phyloP scores from a whole-genome alignment of 352 stramenopile genomes.

The Blastocystis sp. region DNA sequence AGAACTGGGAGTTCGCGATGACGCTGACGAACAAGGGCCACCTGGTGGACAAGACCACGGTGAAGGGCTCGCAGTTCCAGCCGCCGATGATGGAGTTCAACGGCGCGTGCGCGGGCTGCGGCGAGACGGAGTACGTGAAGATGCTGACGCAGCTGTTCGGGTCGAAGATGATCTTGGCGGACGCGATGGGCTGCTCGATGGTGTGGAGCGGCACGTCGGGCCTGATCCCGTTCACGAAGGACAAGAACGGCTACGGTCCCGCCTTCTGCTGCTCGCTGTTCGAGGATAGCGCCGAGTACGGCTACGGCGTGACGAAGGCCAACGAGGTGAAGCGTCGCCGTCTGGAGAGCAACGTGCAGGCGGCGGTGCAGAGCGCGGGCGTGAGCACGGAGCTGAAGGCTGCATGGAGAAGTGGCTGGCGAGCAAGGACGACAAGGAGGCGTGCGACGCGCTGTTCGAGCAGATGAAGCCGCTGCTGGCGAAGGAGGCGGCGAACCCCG shows the following conservation, averaged over 20 bases:
- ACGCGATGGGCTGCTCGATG: constrained; percentile 75
- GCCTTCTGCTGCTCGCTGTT: constrained; percentile 74
- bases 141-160: constrained; percentile 77
- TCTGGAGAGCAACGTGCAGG: constrained; percentile 71
- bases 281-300: constrained; percentile 76
- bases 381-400: constrained; percentile 72
- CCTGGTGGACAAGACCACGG: constrained; percentile 74
- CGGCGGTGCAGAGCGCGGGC: constrained; percentile 24
- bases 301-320: constrained; percentile 67
- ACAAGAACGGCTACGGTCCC: constrained; percentile 71
- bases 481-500: constrained; percentile 58
- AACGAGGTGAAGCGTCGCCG: constrained; percentile 71
- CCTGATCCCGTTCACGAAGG: constrained; percentile 75
- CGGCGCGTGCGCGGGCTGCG: constrained; percentile 74
- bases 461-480: constrained; percentile 68
- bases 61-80: constrained; percentile 76
- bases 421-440: constrained; percentile 74
- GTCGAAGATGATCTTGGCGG: constrained; percentile 76
- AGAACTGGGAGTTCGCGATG: constrained; percentile 75
- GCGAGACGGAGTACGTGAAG: constrained; percentile 75
- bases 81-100: constrained; percentile 74
- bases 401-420: constrained; percentile 75
- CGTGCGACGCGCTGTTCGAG: constrained; percentile 74
- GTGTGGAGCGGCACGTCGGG: constrained; percentile 75
- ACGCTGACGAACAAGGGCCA: constrained; percentile 74